Evolutionary conservation across 164 flowering plant species (phyloP).

Genomic region (Kingdonia uniflora): DNA sequence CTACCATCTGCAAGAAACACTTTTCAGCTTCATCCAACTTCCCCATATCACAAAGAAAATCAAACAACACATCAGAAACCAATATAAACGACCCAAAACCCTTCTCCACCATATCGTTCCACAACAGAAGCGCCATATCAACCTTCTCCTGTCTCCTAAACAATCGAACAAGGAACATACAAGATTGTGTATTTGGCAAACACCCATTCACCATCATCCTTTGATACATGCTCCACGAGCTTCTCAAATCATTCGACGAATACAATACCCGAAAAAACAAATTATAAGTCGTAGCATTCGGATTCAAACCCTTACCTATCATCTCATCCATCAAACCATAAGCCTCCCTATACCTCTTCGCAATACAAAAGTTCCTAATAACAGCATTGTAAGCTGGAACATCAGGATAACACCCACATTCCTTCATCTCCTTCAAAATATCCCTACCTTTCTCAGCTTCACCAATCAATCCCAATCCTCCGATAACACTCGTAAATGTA

Average conservation of each 20-base stretch:
- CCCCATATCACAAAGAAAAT: slow-evolving; percentile 82
- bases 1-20: slow-evolving; percentile 82
- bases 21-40: slow-evolving; percentile 77
- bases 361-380: slow-evolving; percentile 76
- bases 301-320: slow-evolving; percentile 45
- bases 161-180: slow-evolving; percentile 79
- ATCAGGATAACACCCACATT: slow-evolving; percentile 82
- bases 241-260: slow-evolving; percentile 64
- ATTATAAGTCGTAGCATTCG: slow-evolving; percentile 77
- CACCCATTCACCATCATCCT: slow-evolving; percentile 72
- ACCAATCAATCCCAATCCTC: slow-evolving; percentile 80
- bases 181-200: slow-evolving; percentile 75
- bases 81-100: slow-evolving; percentile 76
- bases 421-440: slow-evolving; percentile 76
- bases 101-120: slow-evolving; percentile 87
- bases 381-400: slow-evolving; percentile 79
- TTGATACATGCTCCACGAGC: slow-evolving; percentile 54
- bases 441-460: slow-evolving; percentile 85
- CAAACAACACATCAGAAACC: slow-evolving; percentile 83
- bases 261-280: slow-evolving; percentile 55
- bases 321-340: slow-evolving; percentile 65
- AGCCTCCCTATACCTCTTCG: slow-evolving; percentile 70
- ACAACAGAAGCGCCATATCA: slow-evolving; percentile 62
- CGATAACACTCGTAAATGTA: slow-evolving; percentile 66
- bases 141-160: slow-evolving; percentile 68